Evolutionary conservation across 169 alveolate species (phyloP).

Genomic region (Cryptosporidium baileyi): DNA sequence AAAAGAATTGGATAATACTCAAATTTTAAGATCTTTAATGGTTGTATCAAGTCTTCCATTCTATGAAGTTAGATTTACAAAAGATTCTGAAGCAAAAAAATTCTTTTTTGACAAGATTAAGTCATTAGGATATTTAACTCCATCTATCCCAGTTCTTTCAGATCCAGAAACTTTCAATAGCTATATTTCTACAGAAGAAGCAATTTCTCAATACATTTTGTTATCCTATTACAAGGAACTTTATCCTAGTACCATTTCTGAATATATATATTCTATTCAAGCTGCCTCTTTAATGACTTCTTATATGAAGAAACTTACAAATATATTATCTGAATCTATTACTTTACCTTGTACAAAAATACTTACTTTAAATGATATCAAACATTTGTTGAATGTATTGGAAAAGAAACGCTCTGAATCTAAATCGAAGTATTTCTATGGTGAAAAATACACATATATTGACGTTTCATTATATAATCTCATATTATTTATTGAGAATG

Average conservation of each 20-base stretch:
- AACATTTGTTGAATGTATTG: not conserved
- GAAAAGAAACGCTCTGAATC: not conserved
- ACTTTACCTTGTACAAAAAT: not conserved
- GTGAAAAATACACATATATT: constrained; percentile 3
- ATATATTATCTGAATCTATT: not conserved
- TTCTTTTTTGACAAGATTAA: not conserved
- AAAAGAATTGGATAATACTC: constrained; percentile 17
- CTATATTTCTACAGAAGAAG: not conserved
- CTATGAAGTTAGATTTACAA: constrained; percentile 27
- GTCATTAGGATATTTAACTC: not conserved
- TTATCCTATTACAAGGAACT: constrained; percentile 1
- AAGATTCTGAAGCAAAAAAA: not conserved
- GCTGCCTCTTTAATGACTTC: not conserved
- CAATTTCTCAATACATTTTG: not conserved
- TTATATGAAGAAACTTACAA: not conserved
- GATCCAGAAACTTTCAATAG: not conserved
- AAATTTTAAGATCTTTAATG: not conserved
- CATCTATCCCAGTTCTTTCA: constrained; percentile 30
- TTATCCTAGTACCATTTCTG: not conserved
- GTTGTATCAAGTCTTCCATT: constrained; percentile 23
- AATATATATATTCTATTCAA: constrained; percentile 6
- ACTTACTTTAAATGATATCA: not conserved
- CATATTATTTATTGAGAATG: constrained; percentile 29
- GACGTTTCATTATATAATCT: not conserved
- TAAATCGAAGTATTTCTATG: not conserved